Conservation (phyloP, 371 early-diverging fungal species). For the Mortierella sp. region DNA sequence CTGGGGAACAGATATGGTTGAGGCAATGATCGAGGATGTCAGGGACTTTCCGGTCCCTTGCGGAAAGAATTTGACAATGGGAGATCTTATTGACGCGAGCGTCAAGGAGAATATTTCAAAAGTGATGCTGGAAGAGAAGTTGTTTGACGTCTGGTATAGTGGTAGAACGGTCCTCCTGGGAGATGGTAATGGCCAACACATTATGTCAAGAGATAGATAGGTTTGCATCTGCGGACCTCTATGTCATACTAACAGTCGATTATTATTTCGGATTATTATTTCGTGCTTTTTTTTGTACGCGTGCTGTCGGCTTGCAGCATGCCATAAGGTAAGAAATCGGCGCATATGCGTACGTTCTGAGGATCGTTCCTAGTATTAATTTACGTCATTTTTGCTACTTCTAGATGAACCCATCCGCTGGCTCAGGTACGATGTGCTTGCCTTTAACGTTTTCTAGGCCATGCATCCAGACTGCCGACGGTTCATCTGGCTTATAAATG, state of each 20-base stretch:
- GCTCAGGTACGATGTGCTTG: background rate
- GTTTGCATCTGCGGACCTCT: no score
- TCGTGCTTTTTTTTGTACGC: background rate
- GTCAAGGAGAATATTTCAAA: constrained; percentile 10
- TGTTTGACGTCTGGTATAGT: constrained; percentile 12
- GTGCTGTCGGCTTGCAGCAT: background rate
- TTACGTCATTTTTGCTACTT: background rate
- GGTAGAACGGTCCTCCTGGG: constrained; percentile 11
- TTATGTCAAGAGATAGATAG: no score
- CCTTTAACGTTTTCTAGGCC: background rate
- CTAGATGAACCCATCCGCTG: background rate
- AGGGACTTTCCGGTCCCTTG: constrained; percentile 7
- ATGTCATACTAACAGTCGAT: no score
- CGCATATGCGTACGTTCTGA: background rate
- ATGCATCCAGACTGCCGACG: background rate
- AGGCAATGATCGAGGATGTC: constrained; percentile 16
- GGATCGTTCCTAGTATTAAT: no score
- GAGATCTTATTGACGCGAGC: constrained; percentile 18
- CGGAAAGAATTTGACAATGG: constrained; percentile 6
- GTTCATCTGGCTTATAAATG: background rate
- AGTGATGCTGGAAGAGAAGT: constrained; percentile 11
- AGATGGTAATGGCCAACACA: constrained; percentile 7
- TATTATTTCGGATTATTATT: no score
- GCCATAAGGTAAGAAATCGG: no score
- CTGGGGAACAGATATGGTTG: constrained; percentile 13